Percentiles rank a stretch among this genome's conserved stretches.
phyloP scores from a whole-genome alignment of 805 yeast genomes.

The Schwanniomyces vanrijiae region DNA sequence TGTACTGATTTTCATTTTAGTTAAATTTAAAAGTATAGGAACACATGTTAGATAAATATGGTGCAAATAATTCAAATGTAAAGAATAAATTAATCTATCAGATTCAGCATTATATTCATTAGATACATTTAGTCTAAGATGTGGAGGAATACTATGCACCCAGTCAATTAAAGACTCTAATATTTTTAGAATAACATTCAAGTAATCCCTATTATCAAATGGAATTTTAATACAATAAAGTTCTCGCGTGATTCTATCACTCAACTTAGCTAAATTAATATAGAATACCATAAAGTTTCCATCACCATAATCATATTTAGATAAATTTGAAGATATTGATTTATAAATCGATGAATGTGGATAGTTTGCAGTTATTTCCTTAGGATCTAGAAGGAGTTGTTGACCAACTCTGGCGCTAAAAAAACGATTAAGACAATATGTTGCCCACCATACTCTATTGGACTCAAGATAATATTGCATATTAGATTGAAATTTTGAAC shows the following conservation, averaged over 20 bases:
- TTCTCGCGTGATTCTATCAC: constrained; percentile 21
- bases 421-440: constrained; percentile 26
- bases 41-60: constrained; percentile 25
- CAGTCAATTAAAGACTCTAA: constrained; percentile 19
- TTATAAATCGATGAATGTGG: neutral
- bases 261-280: constrained; percentile 23
- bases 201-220: constrained; percentile 14
- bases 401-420: constrained; percentile 24
- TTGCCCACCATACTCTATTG: constrained; percentile 22
- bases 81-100: constrained; percentile 20
- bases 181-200: constrained; percentile 13
- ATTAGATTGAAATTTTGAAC: constrained; percentile 5
- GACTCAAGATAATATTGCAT: constrained; percentile 6
- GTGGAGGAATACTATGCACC: constrained; percentile 19
- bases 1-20: constrained; percentile 15
- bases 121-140: constrained; percentile 15
- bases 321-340: neutral
- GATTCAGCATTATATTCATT: constrained; percentile 6
- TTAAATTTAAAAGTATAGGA: constrained; percentile 23
- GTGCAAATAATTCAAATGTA: constrained; percentile 29
- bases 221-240: constrained; percentile 17
- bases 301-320: constrained; percentile 13
- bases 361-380: constrained; percentile 16
- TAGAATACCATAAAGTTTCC: constrained; percentile 14
- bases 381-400: constrained; percentile 18